Percentiles rank a stretch among this genome's conserved stretches.
These are phyloP conservation scores for Combretum micranthum DNA, from an alignment of 345 rosid species.

Conservation along the genomic window DNA sequence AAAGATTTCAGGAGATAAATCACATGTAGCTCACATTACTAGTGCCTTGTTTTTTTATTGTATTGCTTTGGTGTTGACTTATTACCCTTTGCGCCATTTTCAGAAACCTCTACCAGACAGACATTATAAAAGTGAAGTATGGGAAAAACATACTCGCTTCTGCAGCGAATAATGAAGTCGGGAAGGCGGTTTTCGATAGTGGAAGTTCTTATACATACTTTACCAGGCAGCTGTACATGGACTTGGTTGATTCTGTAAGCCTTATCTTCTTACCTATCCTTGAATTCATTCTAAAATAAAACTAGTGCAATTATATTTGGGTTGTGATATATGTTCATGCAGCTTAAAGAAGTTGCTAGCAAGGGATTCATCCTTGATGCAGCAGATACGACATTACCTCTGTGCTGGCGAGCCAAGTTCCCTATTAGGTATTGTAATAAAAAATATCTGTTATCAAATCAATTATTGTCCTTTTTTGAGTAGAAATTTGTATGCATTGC, in stretches of 20 bases:
- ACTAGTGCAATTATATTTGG: neutral
- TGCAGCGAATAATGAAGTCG: conserved; percentile 24
- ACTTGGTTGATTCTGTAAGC: conserved; percentile 67
- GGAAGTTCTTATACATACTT: conserved; percentile 96
- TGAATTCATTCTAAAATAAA: neutral
- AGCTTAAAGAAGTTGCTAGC: conserved; percentile 49
- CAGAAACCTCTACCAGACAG: conserved; percentile 57
- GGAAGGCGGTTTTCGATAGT: conserved; percentile 56
- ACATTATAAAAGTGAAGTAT: conserved; percentile 51
- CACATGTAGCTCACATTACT: too few relatives aligned
- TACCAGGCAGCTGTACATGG: conserved; percentile 57
- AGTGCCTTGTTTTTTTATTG: neutral
- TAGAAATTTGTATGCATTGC: neutral
- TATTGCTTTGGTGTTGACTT: conserved; percentile 1
- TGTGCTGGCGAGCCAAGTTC: conserved; percentile 61
- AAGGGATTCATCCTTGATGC: conserved; percentile 41
- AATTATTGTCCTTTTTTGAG: neutral
- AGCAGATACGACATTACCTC: conserved; percentile 63
- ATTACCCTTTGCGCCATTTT: conserved; percentile 5
- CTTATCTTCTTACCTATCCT: conserved; percentile 1
- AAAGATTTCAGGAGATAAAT: too few relatives aligned
- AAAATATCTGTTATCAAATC: neutral
- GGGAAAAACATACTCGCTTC: conserved; percentile 51
- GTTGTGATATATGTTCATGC: conserved; percentile 14
- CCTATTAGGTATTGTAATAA: conserved; percentile 45